A percentile compares a stretch with the other conserved stretches of the same genome.
phyloP scores from a whole-genome alignment of 805 yeast genomes.

The Babjeviella inositovora region DNA sequence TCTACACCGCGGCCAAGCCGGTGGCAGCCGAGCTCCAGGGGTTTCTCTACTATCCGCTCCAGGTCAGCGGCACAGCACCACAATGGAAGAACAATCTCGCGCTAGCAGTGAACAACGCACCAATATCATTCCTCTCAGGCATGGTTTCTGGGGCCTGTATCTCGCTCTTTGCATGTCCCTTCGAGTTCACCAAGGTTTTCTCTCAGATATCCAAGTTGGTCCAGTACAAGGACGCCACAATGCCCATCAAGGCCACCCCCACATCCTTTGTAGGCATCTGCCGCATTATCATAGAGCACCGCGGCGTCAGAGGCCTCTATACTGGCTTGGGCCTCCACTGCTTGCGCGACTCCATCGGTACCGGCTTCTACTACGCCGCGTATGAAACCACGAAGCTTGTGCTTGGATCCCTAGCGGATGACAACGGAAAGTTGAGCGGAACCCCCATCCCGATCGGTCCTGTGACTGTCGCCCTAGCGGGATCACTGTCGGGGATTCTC shows the following conservation, averaged over 20 bases:
- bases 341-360: slow-evolving; percentile 50
- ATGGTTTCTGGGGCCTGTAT: slow-evolving; percentile 48
- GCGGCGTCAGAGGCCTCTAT: slow-evolving; percentile 50
- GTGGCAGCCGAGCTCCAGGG: slow-evolving; percentile 8
- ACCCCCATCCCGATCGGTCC: slow-evolving; percentile 14
- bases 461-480: slow-evolving; percentile 43
- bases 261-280: too few species aligned
- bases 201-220: slow-evolving; percentile 54
- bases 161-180: slow-evolving; percentile 62
- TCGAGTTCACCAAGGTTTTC: slow-evolving; percentile 70
- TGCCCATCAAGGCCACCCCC: too few species aligned
- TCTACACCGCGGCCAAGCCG: slow-evolving; percentile 43
- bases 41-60: slow-evolving; percentile 5
- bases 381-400: slow-evolving; percentile 58
- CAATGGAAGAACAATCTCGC: slow-evolving; percentile 1
- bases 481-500: slow-evolving; percentile 65
- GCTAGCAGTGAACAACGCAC: slow-evolving; percentile 17
- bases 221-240: too few species aligned
- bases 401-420: slow-evolving; percentile 13
- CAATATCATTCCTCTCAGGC: slow-evolving; percentile 41
- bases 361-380: slow-evolving; percentile 58
- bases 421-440: slow-evolving; percentile 13
- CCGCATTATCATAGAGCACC: too few species aligned
- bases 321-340: slow-evolving; percentile 61
- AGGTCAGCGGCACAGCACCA: slow-evolving; percentile 1